Base-by-base conservation (phyloP, 805 yeast species). In the Cyberlindnera xylosilytica region DNA sequence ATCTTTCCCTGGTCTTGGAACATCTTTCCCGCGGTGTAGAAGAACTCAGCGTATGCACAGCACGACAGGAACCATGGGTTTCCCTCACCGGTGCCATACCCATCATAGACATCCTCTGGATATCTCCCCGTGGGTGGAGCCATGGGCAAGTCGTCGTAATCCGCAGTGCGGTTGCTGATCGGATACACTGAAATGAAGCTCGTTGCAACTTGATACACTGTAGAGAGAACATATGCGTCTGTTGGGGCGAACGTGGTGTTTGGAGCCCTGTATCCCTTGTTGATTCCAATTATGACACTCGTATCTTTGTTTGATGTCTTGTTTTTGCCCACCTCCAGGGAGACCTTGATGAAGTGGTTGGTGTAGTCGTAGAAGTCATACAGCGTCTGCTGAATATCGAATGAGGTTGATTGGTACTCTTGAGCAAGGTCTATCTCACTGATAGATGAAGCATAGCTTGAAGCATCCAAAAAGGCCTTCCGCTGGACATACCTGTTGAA, bases 61-160 rank as follows among this genome's bases (percentile, higher is more conserved):
- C 31, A 22, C 8, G 41, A 30, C 13, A 38, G 15, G 36, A 38
- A 38, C 41, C 36, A 38, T n/a, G 41, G 36, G 16, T 38, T 32
- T 4, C 41, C 36, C 12, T 18, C 35, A 6, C 17, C 9, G 16
- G 35, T 17, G 11, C 19, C 35, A 23, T 30, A 38, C 6, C 41
- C 41, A 17, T 38, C 41, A 13, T 38, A 31, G 4, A 31, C 35
- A 23, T 32, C 41, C 15, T 32, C 36, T 4, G 36, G 31, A 20
- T 32, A 38, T 17, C 41, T 31, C 15, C 41, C 41, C 17, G 34
- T 38, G n/a, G 41, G 31, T n/a, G 41, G 41, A 18, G 36, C 36
- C 20, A 31, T n/a, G 6, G 41, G 41, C 3, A 23, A n/a, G 2
- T 22, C 33, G n/a, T 24, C 13, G 8, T 20, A 22, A 19, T 31